Evolutionary conservation across 2,329 filamentous ascomycete species (phyloP).

Genomic region (Graphilbum sp.): DNA sequence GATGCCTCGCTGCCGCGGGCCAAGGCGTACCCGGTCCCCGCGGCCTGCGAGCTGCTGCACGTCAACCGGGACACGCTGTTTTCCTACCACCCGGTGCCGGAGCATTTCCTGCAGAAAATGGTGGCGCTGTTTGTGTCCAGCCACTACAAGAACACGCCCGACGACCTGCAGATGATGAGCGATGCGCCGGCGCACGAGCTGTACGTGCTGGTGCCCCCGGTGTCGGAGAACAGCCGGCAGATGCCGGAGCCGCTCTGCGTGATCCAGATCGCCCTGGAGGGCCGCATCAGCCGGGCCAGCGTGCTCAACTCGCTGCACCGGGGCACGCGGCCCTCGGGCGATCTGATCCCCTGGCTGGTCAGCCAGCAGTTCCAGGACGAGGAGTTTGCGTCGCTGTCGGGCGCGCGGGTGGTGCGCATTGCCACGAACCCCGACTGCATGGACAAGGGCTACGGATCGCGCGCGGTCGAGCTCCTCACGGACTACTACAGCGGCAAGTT

Average conservation of each 20-base stretch:
- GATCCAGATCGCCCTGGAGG: slow-evolving; percentile 86
- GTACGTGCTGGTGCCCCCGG: slow-evolving; percentile 81
- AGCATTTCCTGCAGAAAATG: slow-evolving; percentile 96
- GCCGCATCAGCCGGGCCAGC: slow-evolving; percentile 83
- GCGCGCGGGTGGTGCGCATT: slow-evolving; percentile 82
- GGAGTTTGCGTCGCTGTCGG: slow-evolving; percentile 85
- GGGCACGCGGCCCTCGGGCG: slow-evolving; percentile 76
- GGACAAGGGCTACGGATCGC: slow-evolving; percentile 83
- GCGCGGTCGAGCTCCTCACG: slow-evolving; percentile 68
- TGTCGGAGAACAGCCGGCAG: slow-evolving; percentile 54
- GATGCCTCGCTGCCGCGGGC: slow-evolving; percentile 76
- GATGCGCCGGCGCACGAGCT: slow-evolving; percentile 94
- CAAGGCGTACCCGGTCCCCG: slow-evolving; percentile 64
- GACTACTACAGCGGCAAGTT: slow-evolving; percentile 96
- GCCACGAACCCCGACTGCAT: slow-evolving; percentile 91
- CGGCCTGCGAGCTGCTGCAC: slow-evolving; percentile 77
- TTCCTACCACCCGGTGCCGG: slow-evolving; percentile 92
- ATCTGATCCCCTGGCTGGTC: slow-evolving; percentile 93
- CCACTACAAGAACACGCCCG: slow-evolving; percentile 95
- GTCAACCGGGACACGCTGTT: slow-evolving; percentile 97
- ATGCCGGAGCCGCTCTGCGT: slow-evolving; percentile 90
- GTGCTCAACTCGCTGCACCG: slow-evolving; percentile 79
- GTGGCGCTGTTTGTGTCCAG: slow-evolving; percentile 93
- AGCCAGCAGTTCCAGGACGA: slow-evolving; percentile 97
- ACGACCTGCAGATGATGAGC: slow-evolving; percentile 96